phyloP scores from a whole-genome alignment of 441 rosid genomes.

The Biscutella laevigata region DNA sequence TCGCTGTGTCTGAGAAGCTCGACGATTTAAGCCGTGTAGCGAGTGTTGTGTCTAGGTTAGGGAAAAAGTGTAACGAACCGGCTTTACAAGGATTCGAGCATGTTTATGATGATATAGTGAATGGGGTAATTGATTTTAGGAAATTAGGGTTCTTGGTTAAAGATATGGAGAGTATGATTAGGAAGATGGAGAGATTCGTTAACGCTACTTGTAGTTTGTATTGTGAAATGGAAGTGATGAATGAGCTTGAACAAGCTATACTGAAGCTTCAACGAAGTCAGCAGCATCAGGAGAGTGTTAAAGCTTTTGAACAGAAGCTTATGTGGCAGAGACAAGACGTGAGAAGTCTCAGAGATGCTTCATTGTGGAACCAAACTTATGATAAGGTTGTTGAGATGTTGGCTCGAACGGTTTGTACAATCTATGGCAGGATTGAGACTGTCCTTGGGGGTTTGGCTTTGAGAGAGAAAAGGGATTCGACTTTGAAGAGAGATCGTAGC shows the following conservation, averaged over 20 bases:
- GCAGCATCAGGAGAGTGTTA: slow-evolving; percentile 74
- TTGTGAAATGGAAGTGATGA: slow-evolving; percentile 80
- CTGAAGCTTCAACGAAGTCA: slow-evolving; percentile 63
- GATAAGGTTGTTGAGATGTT: slow-evolving; percentile 89
- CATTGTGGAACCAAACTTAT: slow-evolving; percentile 77
- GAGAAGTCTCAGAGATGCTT: slow-evolving; percentile 69
- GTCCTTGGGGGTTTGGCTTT: slow-evolving; percentile 60
- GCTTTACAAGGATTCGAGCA: slow-evolving; percentile 95
- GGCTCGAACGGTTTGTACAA: slow-evolving; percentile 78
- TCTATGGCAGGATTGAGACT: slow-evolving; percentile 59
- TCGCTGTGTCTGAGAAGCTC: slow-evolving; percentile 74
- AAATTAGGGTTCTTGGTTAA: slow-evolving; percentile 80
- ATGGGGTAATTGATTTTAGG: slow-evolving; percentile 68
- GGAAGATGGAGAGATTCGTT: slow-evolving; percentile 86
- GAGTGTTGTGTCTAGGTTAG: slow-evolving; percentile 67
- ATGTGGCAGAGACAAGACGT: slow-evolving; percentile 95
- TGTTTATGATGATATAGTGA: slow-evolving; percentile 69
- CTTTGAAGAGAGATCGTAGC: slow-evolving; percentile 45
- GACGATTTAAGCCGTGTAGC: slow-evolving; percentile 79
- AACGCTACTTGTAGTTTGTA: slow-evolving; percentile 63
- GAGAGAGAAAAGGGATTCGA: slow-evolving; percentile 29
- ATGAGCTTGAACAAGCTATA: slow-evolving; percentile 69
- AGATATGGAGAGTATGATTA: slow-evolving; percentile 89
- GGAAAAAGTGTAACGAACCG: slow-evolving; percentile 75
- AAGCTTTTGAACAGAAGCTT: slow-evolving; percentile 82